Evolutionary conservation across 2,329 filamentous ascomycete species (phyloP).

Genomic region (Geosmithia morbida): DNA sequence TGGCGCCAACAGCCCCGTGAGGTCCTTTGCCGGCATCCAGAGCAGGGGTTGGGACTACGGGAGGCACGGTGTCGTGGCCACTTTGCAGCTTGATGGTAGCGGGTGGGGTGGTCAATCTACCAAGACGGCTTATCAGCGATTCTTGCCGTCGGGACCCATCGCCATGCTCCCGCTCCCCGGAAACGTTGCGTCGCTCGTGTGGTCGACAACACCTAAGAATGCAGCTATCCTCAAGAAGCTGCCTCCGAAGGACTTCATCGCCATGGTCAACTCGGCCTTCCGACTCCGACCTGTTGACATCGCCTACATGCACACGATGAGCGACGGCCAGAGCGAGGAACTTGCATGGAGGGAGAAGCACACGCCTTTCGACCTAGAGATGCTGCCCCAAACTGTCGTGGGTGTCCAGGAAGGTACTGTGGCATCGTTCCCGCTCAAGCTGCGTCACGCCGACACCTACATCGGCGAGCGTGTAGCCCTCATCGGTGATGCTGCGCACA

Average conservation of each 20-base stretch:
- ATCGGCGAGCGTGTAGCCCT: conserved; percentile 81
- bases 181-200: conserved; percentile 73
- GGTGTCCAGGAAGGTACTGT: conserved; percentile 66
- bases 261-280: conserved; percentile 90
- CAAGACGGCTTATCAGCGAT: conserved; percentile 86
- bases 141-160: conserved; percentile 82
- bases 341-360: conserved; percentile 70
- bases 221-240: conserved; percentile 70
- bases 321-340: conserved; percentile 52
- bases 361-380: conserved; percentile 37
- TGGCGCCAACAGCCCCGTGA: conserved; percentile 86
- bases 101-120: conserved; percentile 36
- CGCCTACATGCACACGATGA: conserved; percentile 60
- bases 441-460: conserved; percentile 92
- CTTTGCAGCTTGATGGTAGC: conserved; percentile 54
- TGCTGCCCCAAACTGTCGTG: conserved; percentile 51
- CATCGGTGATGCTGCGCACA: conserved; percentile 89
- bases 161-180: conserved; percentile 84
- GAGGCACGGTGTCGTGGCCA: conserved; percentile 82
- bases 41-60: conserved; percentile 89
- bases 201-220: conserved; percentile 77
- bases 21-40: conserved; percentile 74
- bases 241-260: conserved; percentile 56
- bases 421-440: conserved; percentile 79
- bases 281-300: conserved; percentile 67